Evolutionary conservation across 306 rosid species (phyloP).

Genomic region (Citrullus colocynthis): DNA sequence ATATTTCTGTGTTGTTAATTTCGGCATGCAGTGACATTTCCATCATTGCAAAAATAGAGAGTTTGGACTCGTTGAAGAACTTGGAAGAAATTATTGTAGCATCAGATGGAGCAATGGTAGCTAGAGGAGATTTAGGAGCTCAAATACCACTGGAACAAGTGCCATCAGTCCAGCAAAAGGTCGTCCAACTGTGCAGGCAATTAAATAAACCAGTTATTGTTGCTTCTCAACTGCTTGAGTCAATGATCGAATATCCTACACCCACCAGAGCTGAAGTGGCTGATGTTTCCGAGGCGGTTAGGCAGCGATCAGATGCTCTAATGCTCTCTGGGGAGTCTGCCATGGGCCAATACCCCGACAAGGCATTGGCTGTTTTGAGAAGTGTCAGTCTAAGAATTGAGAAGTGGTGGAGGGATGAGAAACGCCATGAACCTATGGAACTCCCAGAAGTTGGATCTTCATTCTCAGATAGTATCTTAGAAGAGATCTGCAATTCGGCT

Average conservation of each 20-base stretch:
- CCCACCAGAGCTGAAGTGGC: conserved; percentile 99
- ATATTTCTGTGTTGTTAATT: background rate
- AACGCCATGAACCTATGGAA: conserved; percentile 64
- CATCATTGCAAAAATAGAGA: conserved; percentile 91
- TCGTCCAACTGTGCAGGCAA: conserved; percentile 91
- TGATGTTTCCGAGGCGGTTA: conserved; percentile 98
- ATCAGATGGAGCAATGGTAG: conserved; percentile 99
- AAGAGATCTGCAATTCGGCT: conserved; percentile 91
- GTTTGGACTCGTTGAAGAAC: conserved; percentile 88
- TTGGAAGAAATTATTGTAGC: conserved; percentile 85
- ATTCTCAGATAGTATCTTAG: conserved; percentile 72
- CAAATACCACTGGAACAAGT: conserved; percentile 97
- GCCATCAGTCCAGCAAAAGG: conserved; percentile 87
- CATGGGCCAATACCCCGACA: conserved; percentile 97
- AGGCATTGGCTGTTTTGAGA: conserved; percentile 88
- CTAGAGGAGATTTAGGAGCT: conserved; percentile 97
- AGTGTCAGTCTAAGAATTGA: conserved; percentile 95
- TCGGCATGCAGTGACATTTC: conserved; percentile 54
- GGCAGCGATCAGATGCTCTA: conserved; percentile 97
- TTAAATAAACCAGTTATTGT: conserved; percentile 94
- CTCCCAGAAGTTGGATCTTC: conserved; percentile 66
- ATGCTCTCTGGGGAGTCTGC: conserved; percentile 99
- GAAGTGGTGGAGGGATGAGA: conserved; percentile 99
- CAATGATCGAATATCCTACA: conserved; percentile 97
- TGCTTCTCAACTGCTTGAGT: conserved; percentile 95